These are phyloP conservation scores for Ceratocystiopsis brevicomis DNA, from an alignment of 2,329 filamentous ascomycete species.

Conservation along the genomic window DNA sequence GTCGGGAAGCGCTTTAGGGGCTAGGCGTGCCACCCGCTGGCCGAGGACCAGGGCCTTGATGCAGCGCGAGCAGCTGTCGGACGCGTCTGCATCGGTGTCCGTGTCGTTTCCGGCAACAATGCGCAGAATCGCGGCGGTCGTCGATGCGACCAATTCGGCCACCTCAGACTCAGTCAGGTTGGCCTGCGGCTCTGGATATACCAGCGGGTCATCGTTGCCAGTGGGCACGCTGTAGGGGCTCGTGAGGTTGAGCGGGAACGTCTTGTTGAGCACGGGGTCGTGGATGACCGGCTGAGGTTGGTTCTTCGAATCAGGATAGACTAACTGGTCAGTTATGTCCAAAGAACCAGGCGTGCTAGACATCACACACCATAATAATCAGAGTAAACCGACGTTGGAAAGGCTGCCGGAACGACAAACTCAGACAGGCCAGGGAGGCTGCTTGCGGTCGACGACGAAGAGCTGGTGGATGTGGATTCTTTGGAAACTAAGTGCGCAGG, in stretches of 20 bases:
- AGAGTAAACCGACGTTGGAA: constrained; percentile 30
- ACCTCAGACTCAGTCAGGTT: constrained; percentile 23
- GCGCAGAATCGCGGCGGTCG: constrained; percentile 23
- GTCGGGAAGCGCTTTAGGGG: constrained; percentile 27
- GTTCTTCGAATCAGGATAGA: constrained; percentile 14
- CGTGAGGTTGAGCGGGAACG: constrained; percentile 34
- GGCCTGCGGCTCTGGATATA: constrained; percentile 26
- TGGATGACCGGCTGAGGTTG: constrained; percentile 23
- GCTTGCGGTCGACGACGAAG: background rate
- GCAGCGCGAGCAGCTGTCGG: constrained; percentile 32
- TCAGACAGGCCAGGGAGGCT: constrained; percentile 16
- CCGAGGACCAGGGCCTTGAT: constrained; percentile 29
- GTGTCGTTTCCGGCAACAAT: constrained; percentile 22
- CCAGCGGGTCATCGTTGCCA: constrained; percentile 27
- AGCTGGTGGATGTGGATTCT: background rate
- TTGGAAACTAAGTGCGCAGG: background rate
- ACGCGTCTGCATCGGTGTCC: constrained; percentile 9
- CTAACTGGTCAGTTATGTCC: no score
- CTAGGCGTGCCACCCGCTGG: constrained; percentile 29
- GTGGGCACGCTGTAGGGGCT: constrained; percentile 31
- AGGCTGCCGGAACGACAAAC: constrained; percentile 25
- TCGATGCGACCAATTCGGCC: constrained; percentile 22
- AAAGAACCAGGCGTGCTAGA: no score
- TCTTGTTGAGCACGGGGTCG: constrained; percentile 34
- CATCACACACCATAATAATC: constrained; percentile 21